phyloP scores from a whole-genome alignment of 768 basidiomycete species.

The Royoungia palumana region DNA sequence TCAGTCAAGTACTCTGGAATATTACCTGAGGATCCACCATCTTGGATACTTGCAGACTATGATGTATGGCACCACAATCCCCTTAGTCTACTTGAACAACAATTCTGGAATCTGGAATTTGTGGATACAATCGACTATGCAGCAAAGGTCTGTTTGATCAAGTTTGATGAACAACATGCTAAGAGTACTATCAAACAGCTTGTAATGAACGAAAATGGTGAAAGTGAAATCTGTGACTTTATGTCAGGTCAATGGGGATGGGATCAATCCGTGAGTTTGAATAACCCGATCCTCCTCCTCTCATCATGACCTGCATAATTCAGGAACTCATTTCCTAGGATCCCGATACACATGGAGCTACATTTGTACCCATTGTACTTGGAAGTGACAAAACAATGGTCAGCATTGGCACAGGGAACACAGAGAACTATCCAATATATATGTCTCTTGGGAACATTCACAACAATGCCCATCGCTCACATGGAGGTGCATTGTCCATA shows the following conservation, averaged over 20 bases:
- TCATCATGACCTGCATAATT: too few relatives aligned
- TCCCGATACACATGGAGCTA: conserved; percentile 10
- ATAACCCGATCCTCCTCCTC: not conserved
- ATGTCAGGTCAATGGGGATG: conserved; percentile 13
- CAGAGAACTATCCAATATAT: conserved; percentile 16
- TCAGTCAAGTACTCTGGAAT: conserved; percentile 23
- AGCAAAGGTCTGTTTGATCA: not conserved
- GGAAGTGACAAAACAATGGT: conserved; percentile 18
- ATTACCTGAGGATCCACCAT: conserved; percentile 6
- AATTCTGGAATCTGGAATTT: not conserved
- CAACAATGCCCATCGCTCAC: conserved; percentile 9
- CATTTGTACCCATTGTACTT: conserved; percentile 14
- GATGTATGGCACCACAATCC: conserved; percentile 27
- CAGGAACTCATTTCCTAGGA: conserved; percentile 27
- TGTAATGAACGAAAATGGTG: not conserved
- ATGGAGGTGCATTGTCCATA: conserved; percentile 2
- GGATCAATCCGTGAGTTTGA: not conserved
- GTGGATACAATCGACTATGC: not conserved
- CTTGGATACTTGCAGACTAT: conserved; percentile 27
- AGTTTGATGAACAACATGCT: too few relatives aligned
- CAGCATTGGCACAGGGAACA: conserved; percentile 12
- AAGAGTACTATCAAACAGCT: not conserved
- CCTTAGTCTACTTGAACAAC: too few relatives aligned
- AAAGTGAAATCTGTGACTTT: not conserved
- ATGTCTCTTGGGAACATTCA: conserved; percentile 14